These are phyloP conservation scores for Ascochyta fabae DNA, from an alignment of 2,329 filamentous ascomycete genomes.

Conservation along the genomic window DNA sequence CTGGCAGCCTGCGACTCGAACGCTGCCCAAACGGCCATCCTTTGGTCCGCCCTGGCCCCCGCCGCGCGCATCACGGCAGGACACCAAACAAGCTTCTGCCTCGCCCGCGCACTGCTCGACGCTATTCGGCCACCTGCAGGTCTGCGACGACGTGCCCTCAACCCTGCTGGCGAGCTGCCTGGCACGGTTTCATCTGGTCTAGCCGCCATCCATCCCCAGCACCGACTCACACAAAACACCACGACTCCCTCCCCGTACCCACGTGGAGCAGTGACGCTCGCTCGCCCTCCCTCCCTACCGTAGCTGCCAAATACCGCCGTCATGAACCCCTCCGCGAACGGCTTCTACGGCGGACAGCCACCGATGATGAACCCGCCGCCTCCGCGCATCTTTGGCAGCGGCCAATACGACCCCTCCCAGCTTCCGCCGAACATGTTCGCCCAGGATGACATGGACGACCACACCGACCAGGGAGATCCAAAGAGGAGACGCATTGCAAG, in stretches of 20 bases:
- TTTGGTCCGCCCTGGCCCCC: constrained; percentile 13
- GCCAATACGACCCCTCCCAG: constrained; percentile 46
- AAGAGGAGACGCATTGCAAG: constrained; percentile 89
- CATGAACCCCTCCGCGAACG: constrained; percentile 45
- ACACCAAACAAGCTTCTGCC: constrained; percentile 34
- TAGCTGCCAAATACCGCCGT: constrained; percentile 6
- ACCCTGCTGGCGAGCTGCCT: constrained; percentile 28
- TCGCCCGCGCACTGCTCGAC: constrained; percentile 17
- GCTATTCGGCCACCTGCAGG: constrained; percentile 31
- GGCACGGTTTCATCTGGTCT: constrained; percentile 41
- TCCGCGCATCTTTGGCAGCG: constrained; percentile 50
- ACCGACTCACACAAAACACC: constrained; percentile 31
- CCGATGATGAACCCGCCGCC: constrained; percentile 49
- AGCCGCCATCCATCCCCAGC: constrained; percentile 18
- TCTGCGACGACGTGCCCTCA: constrained; percentile 37
- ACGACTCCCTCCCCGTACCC: constrained; percentile 12
- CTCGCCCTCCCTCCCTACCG: constrained; percentile 9
- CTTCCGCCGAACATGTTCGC: constrained; percentile 47
- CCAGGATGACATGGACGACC: constrained; percentile 61
- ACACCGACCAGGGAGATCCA: constrained; percentile 70
- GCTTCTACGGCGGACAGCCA: constrained; percentile 45
- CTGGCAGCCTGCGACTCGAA: neutral
- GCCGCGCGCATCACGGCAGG: constrained; percentile 16
- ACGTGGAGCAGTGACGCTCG: constrained; percentile 22
- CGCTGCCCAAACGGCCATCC: constrained; percentile 3